A percentile compares a stretch with the other conserved stretches of the same genome.
These are phyloP conservation scores for Aspergillus costaricaensis DNA, from an alignment of 2,329 filamentous ascomycete genomes.

Conservation along the genomic window DNA sequence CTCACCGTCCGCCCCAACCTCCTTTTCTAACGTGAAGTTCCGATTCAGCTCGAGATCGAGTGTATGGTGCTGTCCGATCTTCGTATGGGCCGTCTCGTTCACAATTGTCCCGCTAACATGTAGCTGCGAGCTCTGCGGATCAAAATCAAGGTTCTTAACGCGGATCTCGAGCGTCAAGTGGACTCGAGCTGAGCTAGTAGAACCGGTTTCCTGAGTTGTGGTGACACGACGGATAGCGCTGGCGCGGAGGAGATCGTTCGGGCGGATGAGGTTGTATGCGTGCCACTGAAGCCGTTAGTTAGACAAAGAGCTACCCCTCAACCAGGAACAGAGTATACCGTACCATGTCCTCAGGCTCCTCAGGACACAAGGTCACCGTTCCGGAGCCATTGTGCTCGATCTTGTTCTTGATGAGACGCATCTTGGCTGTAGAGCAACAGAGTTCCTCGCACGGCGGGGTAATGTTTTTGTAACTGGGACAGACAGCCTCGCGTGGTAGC, in stretches of 20 bases:
- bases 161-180: slow-evolving; percentile 66
- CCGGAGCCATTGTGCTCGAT: slow-evolving; percentile 69
- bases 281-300: slow-evolving; percentile 60
- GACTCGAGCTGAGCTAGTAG: slow-evolving; percentile 63
- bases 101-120: slow-evolving; percentile 68
- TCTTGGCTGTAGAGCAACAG: slow-evolving; percentile 34
- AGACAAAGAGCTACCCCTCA: slow-evolving; percentile 2
- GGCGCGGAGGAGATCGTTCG: slow-evolving; percentile 65
- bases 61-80: slow-evolving; percentile 68
- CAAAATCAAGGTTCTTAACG: slow-evolving; percentile 69
- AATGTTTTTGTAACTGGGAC: neutral
- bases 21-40: slow-evolving; percentile 85
- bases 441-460: neutral
- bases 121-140: slow-evolving; percentile 66
- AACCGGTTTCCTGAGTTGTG: slow-evolving; percentile 61
- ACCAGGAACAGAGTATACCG: neutral
- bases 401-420: slow-evolving; percentile 68
- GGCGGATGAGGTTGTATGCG: slow-evolving; percentile 71
- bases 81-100: slow-evolving; percentile 67
- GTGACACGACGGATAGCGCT: slow-evolving; percentile 67
- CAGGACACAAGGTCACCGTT: slow-evolving; percentile 65
- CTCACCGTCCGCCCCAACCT: slow-evolving; percentile 51
- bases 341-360: slow-evolving; percentile 77
- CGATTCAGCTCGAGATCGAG: slow-evolving; percentile 84
- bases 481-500: too few relatives aligned